Evolutionary conservation across 2,329 filamentous ascomycete genomes (phyloP).

Genomic region (Volutella citrinella): DNA sequence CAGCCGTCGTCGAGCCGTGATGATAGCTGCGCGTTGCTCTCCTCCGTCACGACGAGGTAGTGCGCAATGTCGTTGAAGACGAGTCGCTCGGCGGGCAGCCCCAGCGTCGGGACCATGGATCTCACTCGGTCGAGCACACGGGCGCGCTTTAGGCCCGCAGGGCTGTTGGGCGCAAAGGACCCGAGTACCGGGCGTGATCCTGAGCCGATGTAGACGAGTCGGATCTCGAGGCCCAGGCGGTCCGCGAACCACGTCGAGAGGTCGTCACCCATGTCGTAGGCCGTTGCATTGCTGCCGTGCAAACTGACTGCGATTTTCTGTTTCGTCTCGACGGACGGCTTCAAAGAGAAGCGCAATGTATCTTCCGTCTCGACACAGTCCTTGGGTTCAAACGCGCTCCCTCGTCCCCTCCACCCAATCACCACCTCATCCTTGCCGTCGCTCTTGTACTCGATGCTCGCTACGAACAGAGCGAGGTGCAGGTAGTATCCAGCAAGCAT

Average conservation of each 20-base stretch:
- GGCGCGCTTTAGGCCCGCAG: slow-evolving; percentile 9
- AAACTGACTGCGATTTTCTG: slow-evolving; percentile 10
- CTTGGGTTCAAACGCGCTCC: slow-evolving; percentile 5
- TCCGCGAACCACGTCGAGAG: slow-evolving; percentile 19
- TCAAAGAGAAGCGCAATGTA: slow-evolving; percentile 12
- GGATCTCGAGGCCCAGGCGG: slow-evolving; percentile 13
- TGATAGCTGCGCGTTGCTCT: slow-evolving; percentile 19
- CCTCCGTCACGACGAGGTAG: slow-evolving; percentile 22
- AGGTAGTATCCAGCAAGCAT: slow-evolving; percentile 21
- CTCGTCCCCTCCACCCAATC: slow-evolving; percentile 11
- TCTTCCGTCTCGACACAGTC: slow-evolving; percentile 5
- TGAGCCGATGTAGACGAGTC: slow-evolving; percentile 18
- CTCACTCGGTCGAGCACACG: slow-evolving; percentile 3
- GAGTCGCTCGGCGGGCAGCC: slow-evolving; percentile 9
- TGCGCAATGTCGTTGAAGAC: slow-evolving; percentile 21
- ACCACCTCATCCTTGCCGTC: neutral
- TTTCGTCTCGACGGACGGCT: slow-evolving; percentile 1
- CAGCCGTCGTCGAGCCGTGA: slow-evolving; percentile 9
- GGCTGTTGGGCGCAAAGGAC: slow-evolving; percentile 21
- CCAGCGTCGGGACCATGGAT: slow-evolving; percentile 7
- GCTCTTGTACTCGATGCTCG: slow-evolving; percentile 10
- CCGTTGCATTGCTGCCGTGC: slow-evolving; percentile 14
- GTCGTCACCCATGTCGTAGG: slow-evolving; percentile 20
- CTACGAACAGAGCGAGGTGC: slow-evolving; percentile 15
- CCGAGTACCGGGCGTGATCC: slow-evolving; percentile 20